Evolutionary conservation across 2,329 filamentous ascomycete genomes (phyloP).

Genomic region (Talaromyces atroroseus): DNA sequence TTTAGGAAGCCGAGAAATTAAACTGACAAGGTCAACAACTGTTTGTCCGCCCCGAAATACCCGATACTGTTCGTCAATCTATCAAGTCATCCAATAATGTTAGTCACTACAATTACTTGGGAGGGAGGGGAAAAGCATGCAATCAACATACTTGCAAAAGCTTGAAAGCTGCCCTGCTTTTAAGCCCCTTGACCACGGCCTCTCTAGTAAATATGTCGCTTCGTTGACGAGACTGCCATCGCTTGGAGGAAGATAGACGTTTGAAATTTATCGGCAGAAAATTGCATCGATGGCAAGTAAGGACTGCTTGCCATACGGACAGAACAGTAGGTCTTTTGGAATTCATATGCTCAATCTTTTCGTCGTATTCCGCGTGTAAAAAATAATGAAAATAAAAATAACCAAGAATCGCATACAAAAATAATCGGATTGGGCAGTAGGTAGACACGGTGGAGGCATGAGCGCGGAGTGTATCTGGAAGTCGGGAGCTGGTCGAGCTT

Average conservation of each 20-base stretch:
- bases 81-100: not conserved
- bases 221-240: constrained; percentile 77
- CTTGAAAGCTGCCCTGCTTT: constrained; percentile 91
- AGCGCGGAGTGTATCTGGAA: not conserved
- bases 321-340: not conserved
- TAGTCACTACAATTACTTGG: not conserved
- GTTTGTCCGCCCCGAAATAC: constrained; percentile 77
- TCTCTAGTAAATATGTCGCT: constrained; percentile 67
- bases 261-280: constrained; percentile 10
- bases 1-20: not conserved
- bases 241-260: constrained; percentile 55
- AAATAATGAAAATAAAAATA: not conserved
- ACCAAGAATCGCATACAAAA: not conserved
- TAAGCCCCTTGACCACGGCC: constrained; percentile 73
- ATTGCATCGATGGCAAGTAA: constrained; percentile 15
- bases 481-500: constrained; percentile 1
- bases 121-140: not conserved
- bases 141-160: constrained; percentile 64
- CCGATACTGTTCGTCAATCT: constrained; percentile 77
- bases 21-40: constrained; percentile 73
- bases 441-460: not conserved
- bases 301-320: constrained; percentile 18
- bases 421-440: not conserved
- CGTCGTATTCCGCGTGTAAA: not conserved
- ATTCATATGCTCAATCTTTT: not conserved